Evolutionary conservation across 306 rosid genomes (phyloP).

Genomic region (Lagenaria siceraria): DNA sequence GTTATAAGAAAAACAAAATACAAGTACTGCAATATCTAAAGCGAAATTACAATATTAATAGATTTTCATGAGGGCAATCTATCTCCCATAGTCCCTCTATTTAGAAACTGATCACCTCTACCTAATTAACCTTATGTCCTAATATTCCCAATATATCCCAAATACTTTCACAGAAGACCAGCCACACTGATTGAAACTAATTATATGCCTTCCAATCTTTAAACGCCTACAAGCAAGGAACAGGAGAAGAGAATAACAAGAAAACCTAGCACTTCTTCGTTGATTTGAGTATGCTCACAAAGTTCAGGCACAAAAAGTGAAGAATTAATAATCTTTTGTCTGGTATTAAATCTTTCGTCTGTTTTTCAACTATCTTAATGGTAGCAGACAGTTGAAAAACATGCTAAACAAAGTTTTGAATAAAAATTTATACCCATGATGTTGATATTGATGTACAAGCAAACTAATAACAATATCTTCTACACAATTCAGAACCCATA

Average conservation of each 20-base stretch:
- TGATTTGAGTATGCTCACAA: background rate
- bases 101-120: no score
- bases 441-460: background rate
- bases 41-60: no score
- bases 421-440: background rate
- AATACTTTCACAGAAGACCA: background rate
- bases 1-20: no score
- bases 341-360: background rate
- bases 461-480: background rate
- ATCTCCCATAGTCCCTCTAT: no score
- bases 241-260: background rate
- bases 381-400: background rate
- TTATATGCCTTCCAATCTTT: background rate
- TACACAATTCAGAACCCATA: background rate
- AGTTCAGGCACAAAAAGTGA: background rate
- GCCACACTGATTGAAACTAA: background rate
- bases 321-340: background rate
- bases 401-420: background rate
- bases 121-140: no score
- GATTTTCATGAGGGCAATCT: no score
- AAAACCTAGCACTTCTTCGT: background rate
- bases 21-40: no score
- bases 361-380: background rate
- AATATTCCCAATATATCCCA: no score
- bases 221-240: background rate